Evolutionary conservation across 768 basidiomycete genomes (phyloP), one percentile per base, ranked within the genome.

Genomic region (Steccherinum ochraceum): DNA sequence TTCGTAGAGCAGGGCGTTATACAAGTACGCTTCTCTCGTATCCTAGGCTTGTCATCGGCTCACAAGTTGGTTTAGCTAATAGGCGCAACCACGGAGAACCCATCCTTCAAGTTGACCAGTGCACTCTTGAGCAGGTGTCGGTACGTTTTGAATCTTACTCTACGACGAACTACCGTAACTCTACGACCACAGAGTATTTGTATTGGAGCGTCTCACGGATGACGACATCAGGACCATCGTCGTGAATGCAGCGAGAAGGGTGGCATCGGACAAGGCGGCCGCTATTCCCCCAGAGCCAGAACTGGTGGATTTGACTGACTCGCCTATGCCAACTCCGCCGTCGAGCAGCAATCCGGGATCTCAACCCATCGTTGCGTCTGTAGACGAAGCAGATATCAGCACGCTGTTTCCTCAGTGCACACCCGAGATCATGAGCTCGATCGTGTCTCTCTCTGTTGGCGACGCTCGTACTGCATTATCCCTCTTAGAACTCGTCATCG

Each of bases 41-140:
- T 35, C 13, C 20, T 42, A 20, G 26, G 40, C 26, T 50, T 27
- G 48, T 35, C n/a, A n/a, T 19, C 46, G 46, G 50, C 45, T 20
- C 35, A 23, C 24, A 42, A 12, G 13, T 39, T 11, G 18, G 16
- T 27, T 12, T 30, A 85, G 79, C 69, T 90, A 24, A 78, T 91
- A 58, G 89, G 89, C 23, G 89, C 90, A 0, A 93, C 90, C 2
- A 93, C 90, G 0, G 91, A 93, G 65, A 93, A 93, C 55, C 90
- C 90, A 1, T 89, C 87, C 0, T 93, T 93, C 70, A 88, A 86
- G 57, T 64, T 90, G 25, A 87, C 82, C 16, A 74, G 80, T 25
- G 83, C 88, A 11, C 70, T 90, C 24, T 67, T 90, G 24, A 84
- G 84, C 61, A 80, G 88, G 41, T 90, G 88, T 66, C 77, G 87